A percentile compares a stretch with the other conserved stretches of the same genome.
phyloP scores from a whole-genome alignment of 306 rosid genomes.

The Medicago ruthenica region DNA sequence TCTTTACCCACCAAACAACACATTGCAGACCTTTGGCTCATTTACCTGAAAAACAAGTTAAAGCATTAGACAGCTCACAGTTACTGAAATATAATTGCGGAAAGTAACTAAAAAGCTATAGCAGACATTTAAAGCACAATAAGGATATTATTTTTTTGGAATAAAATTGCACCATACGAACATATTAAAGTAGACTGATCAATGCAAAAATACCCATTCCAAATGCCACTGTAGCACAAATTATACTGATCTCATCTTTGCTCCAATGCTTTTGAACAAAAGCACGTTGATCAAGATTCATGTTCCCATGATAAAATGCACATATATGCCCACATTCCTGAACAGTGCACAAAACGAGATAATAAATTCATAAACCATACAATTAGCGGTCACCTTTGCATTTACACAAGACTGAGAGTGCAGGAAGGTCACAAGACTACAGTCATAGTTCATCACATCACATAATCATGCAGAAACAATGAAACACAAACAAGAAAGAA shows the following conservation, averaged over 20 bases:
- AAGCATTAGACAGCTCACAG: slow-evolving; percentile 27
- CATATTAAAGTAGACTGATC: slow-evolving; percentile 19
- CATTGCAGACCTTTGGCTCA: slow-evolving; percentile 53
- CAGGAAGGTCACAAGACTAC: no score
- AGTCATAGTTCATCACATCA: no score
- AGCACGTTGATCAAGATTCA: slow-evolving; percentile 90
- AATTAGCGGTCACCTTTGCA: slow-evolving; percentile 14
- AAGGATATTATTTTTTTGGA: not conserved
- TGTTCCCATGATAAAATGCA: slow-evolving; percentile 92
- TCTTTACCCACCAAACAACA: slow-evolving; percentile 59
- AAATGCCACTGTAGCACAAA: slow-evolving; percentile 98
- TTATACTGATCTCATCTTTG: slow-evolving; percentile 90
- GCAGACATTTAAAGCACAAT: slow-evolving; percentile 11
- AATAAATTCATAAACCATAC: slow-evolving; percentile 18
- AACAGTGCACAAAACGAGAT: slow-evolving; percentile 25
- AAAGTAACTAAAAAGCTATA: slow-evolving; percentile 30
- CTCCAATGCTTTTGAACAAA: slow-evolving; percentile 96
- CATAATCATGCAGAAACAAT: no score
- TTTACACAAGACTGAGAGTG: no score
- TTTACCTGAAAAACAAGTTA: slow-evolving; percentile 64
- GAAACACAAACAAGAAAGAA: no score
- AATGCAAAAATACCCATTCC: slow-evolving; percentile 88
- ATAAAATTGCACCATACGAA: slow-evolving; percentile 23
- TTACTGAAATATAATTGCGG: slow-evolving; percentile 35
- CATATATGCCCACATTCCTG: slow-evolving; percentile 96